Base-by-base conservation (phyloP, 805 yeast genomes). In the Limtongia smithiae region DNA sequence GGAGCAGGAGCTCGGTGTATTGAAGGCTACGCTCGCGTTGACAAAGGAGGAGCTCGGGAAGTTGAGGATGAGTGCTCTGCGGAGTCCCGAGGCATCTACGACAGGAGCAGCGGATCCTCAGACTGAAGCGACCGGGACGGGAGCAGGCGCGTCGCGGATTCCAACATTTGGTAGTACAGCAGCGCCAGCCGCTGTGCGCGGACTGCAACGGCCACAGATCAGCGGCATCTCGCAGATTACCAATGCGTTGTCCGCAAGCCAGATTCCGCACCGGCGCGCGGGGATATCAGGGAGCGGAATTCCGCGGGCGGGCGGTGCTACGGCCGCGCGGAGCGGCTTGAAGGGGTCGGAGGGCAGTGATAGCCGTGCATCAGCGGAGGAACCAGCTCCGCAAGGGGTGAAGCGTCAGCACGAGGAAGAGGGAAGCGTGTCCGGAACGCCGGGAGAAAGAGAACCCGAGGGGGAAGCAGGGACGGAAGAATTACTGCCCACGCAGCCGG, bases 401-500 rank as follows among this genome's bases (percentile, higher is more conserved):
- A 47, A 47, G 32, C 41, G 51, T 18, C 17, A 7, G 4, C 48
- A 42, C 18, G 52, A 48, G 8, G 52, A 48, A 2, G 53, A 44
- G n/a, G 35, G 36, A 18, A 24, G 41, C 2, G 35, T 4, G 24
- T 27, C 14, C 5, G 27, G 20, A 6, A n/a, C 39, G 8, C n/a
- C 27, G 5, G 20, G n/a, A n/a, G 20, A 4, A 4, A n/a, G 21
- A 5, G 27, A 7, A 15, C 24, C 17, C 42, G 42, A 12, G 35
- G 38, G 24, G 48, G 42, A 27, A 27, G 38, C 40, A 28, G 38
- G 5, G 57, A 28, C 21, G 37, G 17, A 9, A 37, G 30, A 4
- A 38, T 17, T 3, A 25, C 31, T 17, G 50, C 9, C 28, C 9
- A 9, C 45, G 6, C 40, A 51, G 11, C 52, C 52, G 24, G 46